phyloP scores from a whole-genome alignment of 208 protist species.

The Trypanosoma platydactyli region DNA sequence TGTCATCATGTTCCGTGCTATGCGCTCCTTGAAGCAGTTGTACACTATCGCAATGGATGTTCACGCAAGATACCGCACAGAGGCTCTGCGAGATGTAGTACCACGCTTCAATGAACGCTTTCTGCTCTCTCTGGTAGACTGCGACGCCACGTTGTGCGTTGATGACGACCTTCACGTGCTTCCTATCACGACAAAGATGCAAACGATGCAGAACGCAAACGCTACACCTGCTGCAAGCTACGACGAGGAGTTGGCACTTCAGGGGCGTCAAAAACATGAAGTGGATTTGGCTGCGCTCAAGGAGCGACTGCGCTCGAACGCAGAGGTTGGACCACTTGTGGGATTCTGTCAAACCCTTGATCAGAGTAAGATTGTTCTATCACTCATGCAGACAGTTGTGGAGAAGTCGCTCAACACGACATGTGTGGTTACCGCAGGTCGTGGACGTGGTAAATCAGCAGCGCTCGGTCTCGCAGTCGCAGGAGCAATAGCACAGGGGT shows the following conservation, averaged over 20 bases:
- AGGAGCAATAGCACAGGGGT: slow-evolving; percentile 95
- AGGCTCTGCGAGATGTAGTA: slow-evolving; percentile 90
- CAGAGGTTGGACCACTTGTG: slow-evolving; percentile 92
- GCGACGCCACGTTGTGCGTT: slow-evolving; percentile 94
- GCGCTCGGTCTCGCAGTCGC: slow-evolving; percentile 95
- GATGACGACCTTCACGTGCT: slow-evolving; percentile 99
- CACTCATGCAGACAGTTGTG: slow-evolving; percentile 96
- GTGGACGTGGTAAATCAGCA: slow-evolving; percentile 98
- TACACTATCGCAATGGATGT: slow-evolving; percentile 99
- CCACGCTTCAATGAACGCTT: slow-evolving; percentile 99
- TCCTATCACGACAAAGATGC: slow-evolving; percentile 94
- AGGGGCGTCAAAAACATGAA: slow-evolving; percentile 84
- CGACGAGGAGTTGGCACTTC: slow-evolving; percentile 64
- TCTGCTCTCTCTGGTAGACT: slow-evolving; percentile 96
- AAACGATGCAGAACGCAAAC: slow-evolving; percentile 39
- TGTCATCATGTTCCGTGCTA: slow-evolving; percentile 96
- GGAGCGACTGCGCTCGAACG: slow-evolving; percentile 73
- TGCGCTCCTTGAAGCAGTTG: slow-evolving; percentile 97
- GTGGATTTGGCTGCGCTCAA: slow-evolving; percentile 76
- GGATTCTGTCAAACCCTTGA: slow-evolving; percentile 94
- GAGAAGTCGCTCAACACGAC: slow-evolving; percentile 97
- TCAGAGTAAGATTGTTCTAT: slow-evolving; percentile 97
- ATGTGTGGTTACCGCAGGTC: slow-evolving; percentile 95
- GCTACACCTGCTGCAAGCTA: slow-evolving; percentile 30
- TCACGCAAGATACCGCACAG: slow-evolving; percentile 93